Conservation (phyloP, 495 filamentous ascomycete species). For the Neurospora sp. region DNA sequence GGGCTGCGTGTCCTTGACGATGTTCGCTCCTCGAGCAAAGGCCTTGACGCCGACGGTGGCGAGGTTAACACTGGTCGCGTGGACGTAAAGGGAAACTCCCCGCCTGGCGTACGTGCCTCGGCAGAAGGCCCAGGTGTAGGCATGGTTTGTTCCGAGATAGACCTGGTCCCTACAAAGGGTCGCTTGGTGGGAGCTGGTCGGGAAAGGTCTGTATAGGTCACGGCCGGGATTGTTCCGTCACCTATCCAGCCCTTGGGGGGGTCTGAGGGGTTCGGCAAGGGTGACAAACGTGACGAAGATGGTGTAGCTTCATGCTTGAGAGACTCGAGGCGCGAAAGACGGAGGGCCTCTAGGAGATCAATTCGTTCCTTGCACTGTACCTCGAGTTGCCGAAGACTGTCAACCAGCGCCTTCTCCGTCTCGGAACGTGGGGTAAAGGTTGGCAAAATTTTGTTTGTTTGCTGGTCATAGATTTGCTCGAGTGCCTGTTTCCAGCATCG, state of each 20-base stretch:
- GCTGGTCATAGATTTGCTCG: slow-evolving; percentile 82
- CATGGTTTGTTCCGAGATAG: slow-evolving; percentile 40
- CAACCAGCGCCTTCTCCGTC: slow-evolving; percentile 74
- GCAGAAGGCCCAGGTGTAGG: slow-evolving; percentile 8
- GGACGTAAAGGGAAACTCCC: background rate
- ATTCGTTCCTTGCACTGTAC: slow-evolving; percentile 91
- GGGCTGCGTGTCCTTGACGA: slow-evolving; percentile 63
- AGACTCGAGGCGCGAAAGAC: slow-evolving; percentile 60
- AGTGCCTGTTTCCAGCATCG: slow-evolving; percentile 86
- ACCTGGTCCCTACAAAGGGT: slow-evolving; percentile 40
- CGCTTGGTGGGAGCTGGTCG: slow-evolving; percentile 57
- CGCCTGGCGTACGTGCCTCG: slow-evolving; percentile 1
- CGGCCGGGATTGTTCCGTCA: slow-evolving; percentile 68
- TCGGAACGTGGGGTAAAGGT: slow-evolving; percentile 67
- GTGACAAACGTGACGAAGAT: background rate
- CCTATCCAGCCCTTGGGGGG: slow-evolving; percentile 52
- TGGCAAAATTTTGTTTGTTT: slow-evolving; percentile 60
- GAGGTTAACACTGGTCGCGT: background rate
- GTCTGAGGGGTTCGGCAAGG: background rate
- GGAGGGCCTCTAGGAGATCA: slow-evolving; percentile 75
- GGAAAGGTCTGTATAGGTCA: slow-evolving; percentile 67
- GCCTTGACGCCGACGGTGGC: slow-evolving; percentile 7
- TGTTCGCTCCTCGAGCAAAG: slow-evolving; percentile 25
- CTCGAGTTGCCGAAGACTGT: slow-evolving; percentile 73
- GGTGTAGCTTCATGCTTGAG: slow-evolving; percentile 17